These are phyloP conservation scores for Fremontodendron californicum DNA, from an alignment of 345 rosid species.

Conservation along the genomic window DNA sequence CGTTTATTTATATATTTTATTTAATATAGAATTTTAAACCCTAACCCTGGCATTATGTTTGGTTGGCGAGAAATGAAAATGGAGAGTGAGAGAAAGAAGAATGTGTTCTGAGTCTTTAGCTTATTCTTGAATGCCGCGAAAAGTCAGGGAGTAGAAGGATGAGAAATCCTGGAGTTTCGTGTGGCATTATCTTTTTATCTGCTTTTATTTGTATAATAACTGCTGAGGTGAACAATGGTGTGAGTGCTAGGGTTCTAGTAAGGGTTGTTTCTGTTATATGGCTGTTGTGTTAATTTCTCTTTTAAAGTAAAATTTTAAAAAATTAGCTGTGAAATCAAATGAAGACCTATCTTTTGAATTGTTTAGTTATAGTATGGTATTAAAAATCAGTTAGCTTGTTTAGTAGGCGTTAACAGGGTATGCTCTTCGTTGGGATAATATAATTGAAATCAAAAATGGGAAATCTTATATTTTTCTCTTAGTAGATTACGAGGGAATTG, in stretches of 20 bases:
- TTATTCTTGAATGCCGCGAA: background rate
- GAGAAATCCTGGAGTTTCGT: background rate
- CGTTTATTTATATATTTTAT: background rate
- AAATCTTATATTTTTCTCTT: background rate
- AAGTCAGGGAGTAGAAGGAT: background rate
- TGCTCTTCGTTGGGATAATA: background rate
- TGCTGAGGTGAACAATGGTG: background rate
- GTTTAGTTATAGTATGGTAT: background rate
- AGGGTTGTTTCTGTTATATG: background rate
- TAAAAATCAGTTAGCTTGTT: background rate
- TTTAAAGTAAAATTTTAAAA: background rate
- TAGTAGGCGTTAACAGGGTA: background rate
- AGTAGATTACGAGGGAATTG: background rate
- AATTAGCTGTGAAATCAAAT: background rate
- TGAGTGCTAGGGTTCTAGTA: background rate
- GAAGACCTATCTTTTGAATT: background rate
- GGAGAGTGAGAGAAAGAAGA: background rate
- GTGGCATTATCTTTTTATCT: background rate
- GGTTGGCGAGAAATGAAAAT: background rate
- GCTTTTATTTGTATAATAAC: background rate
- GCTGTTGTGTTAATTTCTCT: background rate
- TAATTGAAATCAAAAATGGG: background rate
- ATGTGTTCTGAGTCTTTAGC: background rate
- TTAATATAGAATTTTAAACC: slow-evolving; percentile 12
- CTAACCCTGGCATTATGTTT: slow-evolving; percentile 10